A percentile compares a stretch with the other conserved stretches of the same genome.
Conservation (phyloP, 208 protist genomes). For the Tritrichomonas musculus region DNA sequence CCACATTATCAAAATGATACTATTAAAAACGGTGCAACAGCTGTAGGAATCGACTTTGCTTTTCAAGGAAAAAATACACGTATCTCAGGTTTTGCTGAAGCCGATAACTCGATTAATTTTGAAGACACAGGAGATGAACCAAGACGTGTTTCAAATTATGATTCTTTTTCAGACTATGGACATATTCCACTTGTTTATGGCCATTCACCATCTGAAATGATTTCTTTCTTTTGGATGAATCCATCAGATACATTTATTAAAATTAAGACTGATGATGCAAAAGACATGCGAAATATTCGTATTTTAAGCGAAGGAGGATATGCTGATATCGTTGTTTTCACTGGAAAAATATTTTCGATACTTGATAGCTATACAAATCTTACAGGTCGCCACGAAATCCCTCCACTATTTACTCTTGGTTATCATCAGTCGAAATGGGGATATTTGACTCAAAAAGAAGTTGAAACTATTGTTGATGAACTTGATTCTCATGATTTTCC, state of each 20-base stretch:
- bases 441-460: slow-evolving; percentile 81
- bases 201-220: not conserved
- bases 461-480: slow-evolving; percentile 44
- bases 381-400: slow-evolving; percentile 77
- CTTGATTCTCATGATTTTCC: slow-evolving; percentile 39
- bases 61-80: not conserved
- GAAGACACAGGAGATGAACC: not conserved
- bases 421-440: slow-evolving; percentile 96
- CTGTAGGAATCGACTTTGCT: not conserved
- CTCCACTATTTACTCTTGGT: slow-evolving; percentile 83
- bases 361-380: slow-evolving; percentile 75
- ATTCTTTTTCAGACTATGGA: slow-evolving; percentile 49
- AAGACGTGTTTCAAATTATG: not conserved
- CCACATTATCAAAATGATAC: not conserved
- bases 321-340: slow-evolving; percentile 86
- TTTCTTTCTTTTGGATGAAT: not conserved
- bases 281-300: slow-evolving; percentile 55
- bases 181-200: not conserved
- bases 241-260: not conserved
- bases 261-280: not conserved
- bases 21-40: not conserved
- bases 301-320: slow-evolving; percentile 70
- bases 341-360: slow-evolving; percentile 70
- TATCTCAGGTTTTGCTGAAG: not conserved
- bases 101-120: not conserved